phyloP scores from a whole-genome alignment of 768 basidiomycete genomes.

The Mrakia blollopis region DNA sequence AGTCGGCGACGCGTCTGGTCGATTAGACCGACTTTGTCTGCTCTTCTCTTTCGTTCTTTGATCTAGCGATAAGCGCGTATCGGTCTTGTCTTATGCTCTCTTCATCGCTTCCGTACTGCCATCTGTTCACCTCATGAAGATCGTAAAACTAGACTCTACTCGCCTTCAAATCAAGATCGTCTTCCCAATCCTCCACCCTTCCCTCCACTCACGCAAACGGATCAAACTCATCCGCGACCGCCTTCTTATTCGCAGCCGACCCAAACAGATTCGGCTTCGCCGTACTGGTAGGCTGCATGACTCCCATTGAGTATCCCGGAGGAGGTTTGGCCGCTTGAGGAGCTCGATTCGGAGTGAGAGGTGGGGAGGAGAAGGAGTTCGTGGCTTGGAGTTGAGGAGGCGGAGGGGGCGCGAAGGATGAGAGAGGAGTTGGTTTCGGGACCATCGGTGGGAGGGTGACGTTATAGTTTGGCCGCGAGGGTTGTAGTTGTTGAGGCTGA shows the following conservation, averaged over 20 bases:
- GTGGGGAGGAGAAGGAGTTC: not conserved
- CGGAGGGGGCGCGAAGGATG: not conserved
- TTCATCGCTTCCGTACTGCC: no score
- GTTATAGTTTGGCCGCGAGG: slow-evolving; percentile 22
- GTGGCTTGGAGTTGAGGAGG: not conserved
- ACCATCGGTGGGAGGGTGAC: slow-evolving; percentile 46
- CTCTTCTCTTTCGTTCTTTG: no score
- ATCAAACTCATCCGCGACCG: slow-evolving; percentile 29
- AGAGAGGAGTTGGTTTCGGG: slow-evolving; percentile 18
- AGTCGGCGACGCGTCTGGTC: no score
- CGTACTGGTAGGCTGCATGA: slow-evolving; percentile 17
- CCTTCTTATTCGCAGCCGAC: not conserved
- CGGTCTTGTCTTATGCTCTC: no score
- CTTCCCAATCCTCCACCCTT: not conserved
- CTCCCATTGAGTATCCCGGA: slow-evolving; percentile 16
- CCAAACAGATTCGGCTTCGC: not conserved
- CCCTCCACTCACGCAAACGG: slow-evolving; percentile 23
- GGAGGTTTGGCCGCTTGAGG: slow-evolving; percentile 1
- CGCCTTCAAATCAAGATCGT: no score
- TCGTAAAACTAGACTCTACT: no score
- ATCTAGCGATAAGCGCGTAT: no score
- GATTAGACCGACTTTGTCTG: no score
- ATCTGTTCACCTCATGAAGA: no score
- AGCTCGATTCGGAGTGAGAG: not conserved
- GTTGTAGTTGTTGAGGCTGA: not conserved